A percentile compares a stretch with the other conserved stretches of the same genome.
Evolutionary conservation across 306 rosid genomes (phyloP).

Genomic region (Prunus salicina): DNA sequence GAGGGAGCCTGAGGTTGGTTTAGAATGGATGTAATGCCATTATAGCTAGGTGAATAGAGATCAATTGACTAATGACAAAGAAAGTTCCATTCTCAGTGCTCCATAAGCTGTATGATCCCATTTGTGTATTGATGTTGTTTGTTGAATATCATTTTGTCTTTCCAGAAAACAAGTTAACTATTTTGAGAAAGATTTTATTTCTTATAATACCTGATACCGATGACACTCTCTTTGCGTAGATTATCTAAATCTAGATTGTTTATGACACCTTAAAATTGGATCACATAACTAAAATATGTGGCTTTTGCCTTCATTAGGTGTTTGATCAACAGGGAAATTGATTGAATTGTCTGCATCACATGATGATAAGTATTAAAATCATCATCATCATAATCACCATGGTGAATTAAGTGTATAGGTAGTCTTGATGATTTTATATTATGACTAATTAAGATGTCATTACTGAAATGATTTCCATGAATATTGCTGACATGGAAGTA

Average conservation of each 20-base stretch:
- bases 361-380: background rate
- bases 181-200: background rate
- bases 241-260: background rate
- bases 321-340: background rate
- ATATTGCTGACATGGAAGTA: conserved; percentile 7
- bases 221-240: background rate
- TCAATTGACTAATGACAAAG: background rate
- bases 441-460: background rate
- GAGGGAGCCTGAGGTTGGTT: background rate
- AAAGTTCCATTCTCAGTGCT: background rate
- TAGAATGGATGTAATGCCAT: background rate
- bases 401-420: background rate
- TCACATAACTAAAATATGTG: background rate
- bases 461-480: background rate
- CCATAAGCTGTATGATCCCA: background rate
- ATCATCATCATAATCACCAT: background rate
- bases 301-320: conserved; percentile 1
- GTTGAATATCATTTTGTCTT: background rate
- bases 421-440: background rate
- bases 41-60: background rate
- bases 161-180: background rate
- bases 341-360: background rate
- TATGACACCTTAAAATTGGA: background rate
- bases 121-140: background rate
- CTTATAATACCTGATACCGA: background rate